phyloP scores from a whole-genome alignment of 768 basidiomycete species.

The Inosperma sp. region DNA sequence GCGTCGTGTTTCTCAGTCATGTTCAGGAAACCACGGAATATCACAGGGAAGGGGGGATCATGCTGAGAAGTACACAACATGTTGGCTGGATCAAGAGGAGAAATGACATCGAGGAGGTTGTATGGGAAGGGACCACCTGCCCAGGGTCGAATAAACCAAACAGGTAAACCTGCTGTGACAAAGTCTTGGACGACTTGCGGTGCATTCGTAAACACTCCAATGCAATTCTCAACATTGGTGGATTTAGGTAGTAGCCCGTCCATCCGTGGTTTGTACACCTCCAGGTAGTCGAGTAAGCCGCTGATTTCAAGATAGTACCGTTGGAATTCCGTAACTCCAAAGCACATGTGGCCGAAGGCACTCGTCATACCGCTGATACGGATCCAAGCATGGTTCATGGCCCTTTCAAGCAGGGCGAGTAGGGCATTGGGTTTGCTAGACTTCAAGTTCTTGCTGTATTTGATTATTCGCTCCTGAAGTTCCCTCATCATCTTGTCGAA shows the following conservation, averaged over 20 bases:
- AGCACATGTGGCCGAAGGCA: neutral
- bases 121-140: neutral
- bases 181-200: neutral
- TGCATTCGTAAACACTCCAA: neutral
- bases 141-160: slow-evolving; percentile 1
- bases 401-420: neutral
- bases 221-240: neutral
- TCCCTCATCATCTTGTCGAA: no score
- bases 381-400: neutral
- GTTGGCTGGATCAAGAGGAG: neutral
- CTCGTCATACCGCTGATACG: neutral
- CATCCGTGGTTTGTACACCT: neutral
- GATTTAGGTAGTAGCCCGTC: neutral
- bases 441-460: no score
- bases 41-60: neutral
- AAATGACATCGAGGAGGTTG: neutral
- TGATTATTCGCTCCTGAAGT: no score
- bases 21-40: neutral
- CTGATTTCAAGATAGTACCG: neutral
- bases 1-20: neutral
- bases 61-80: neutral
- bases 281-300: slow-evolving; percentile 3
- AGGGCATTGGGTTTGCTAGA: no score
- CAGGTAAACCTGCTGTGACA: slow-evolving; percentile 1
- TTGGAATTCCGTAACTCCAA: slow-evolving; percentile 4